A percentile compares a stretch with the other conserved stretches of the same genome.
These are phyloP conservation scores for Dothiorella sarmentorum DNA, from an alignment of 2,329 filamentous ascomycete genomes.

Conservation along the genomic window DNA sequence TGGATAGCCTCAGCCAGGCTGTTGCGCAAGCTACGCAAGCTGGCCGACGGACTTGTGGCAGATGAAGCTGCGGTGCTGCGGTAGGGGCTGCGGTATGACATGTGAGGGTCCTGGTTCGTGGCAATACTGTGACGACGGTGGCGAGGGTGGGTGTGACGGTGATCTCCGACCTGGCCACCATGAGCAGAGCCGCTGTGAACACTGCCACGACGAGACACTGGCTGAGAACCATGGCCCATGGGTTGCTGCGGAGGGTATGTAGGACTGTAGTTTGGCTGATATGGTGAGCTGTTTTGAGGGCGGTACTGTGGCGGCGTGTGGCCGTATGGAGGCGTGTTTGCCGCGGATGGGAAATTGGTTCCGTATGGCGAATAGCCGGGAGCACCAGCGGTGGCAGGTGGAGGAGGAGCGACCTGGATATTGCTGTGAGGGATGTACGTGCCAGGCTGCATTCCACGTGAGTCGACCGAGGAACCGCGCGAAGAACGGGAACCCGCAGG, in stretches of 20 bases:
- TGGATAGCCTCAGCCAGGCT: background rate
- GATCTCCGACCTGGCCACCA: conserved; percentile 5
- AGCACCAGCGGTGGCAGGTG: background rate
- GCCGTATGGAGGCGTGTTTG: background rate
- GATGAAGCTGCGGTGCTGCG: background rate
- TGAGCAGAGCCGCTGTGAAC: background rate
- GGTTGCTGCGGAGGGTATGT: background rate
- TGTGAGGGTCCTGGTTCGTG: conserved; percentile 29
- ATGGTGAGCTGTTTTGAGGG: conserved; percentile 10
- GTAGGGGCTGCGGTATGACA: conserved; percentile 18
- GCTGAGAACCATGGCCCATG: background rate
- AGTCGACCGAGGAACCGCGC: conserved; percentile 15
- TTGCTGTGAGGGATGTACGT: conserved; percentile 18
- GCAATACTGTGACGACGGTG: conserved; percentile 24
- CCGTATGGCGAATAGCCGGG: conserved; percentile 1
- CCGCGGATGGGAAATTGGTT: background rate
- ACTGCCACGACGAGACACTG: conserved; percentile 2
- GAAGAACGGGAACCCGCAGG: conserved; percentile 8
- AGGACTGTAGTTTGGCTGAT: conserved; percentile 15
- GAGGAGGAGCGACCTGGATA: background rate
- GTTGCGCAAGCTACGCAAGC: background rate
- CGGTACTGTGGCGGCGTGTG: conserved; percentile 3
- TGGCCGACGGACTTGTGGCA: conserved; percentile 5
- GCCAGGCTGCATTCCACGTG: background rate
- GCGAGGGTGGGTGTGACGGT: background rate